phyloP scores from a whole-genome alignment of 306 rosid genomes.

The Pyrus bretschneideri region DNA sequence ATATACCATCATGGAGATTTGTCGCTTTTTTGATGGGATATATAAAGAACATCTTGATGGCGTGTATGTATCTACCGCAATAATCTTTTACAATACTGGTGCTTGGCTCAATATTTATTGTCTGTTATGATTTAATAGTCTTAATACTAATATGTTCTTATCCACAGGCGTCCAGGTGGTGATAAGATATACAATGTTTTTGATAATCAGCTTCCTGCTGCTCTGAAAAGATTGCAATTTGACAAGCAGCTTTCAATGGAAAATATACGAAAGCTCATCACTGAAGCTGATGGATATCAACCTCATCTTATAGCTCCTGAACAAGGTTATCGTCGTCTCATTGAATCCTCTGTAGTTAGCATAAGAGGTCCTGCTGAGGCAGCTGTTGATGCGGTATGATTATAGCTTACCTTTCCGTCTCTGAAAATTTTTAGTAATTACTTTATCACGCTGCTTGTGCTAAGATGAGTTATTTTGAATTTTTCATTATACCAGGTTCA shows the following conservation, averaged over 20 bases:
- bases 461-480: slow-evolving; percentile 11
- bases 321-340: slow-evolving; percentile 93
- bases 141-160: slow-evolving; percentile 17
- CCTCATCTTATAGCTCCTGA: slow-evolving; percentile 97
- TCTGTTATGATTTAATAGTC: neutral
- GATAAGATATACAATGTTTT: slow-evolving; percentile 82
- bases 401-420: neutral
- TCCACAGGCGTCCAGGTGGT: slow-evolving; percentile 87
- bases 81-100: neutral
- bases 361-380: slow-evolving; percentile 98
- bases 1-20: slow-evolving; percentile 88
- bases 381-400: slow-evolving; percentile 84
- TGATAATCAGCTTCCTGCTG: slow-evolving; percentile 97
- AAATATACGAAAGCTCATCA: slow-evolving; percentile 79
- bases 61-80: slow-evolving; percentile 51
- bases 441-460: neutral
- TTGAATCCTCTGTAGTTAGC: slow-evolving; percentile 69
- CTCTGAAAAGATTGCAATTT: slow-evolving; percentile 87
- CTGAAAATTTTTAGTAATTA: neutral
- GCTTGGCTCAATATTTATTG: slow-evolving; percentile 4
- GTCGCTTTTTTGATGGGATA: slow-evolving; percentile 75
- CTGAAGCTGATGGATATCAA: slow-evolving; percentile 98
- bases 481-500: slow-evolving; percentile 53
- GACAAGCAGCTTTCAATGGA: slow-evolving; percentile 97
- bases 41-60: slow-evolving; percentile 97